Percentiles rank a stretch among this genome's conserved stretches.
These are phyloP conservation scores for Malassezia slooffiae DNA, from an alignment of 1,284 basidiomycete genomes.

Conservation along the genomic window DNA sequence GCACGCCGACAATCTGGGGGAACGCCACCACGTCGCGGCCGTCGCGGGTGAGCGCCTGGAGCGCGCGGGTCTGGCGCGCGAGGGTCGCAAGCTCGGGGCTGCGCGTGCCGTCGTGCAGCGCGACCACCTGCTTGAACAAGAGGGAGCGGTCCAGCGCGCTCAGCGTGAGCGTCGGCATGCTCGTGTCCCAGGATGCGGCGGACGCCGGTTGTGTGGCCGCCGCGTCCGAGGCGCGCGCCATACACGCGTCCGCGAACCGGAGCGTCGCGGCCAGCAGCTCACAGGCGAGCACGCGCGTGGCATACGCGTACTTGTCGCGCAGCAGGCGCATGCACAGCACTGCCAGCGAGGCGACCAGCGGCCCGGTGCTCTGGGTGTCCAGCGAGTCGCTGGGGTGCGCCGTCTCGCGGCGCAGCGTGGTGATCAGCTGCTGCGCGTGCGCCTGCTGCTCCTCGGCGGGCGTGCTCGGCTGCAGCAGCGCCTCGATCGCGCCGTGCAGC, in stretches of 20 bases:
- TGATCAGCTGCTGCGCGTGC: not conserved
- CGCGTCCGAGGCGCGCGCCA: not conserved
- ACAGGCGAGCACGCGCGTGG: slow-evolving; percentile 4
- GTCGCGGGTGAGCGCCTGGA: slow-evolving; percentile 36
- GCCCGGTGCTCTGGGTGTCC: slow-evolving; percentile 1
- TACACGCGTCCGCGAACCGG: slow-evolving; percentile 5
- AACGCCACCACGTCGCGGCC: slow-evolving; percentile 38
- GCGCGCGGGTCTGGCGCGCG: slow-evolving; percentile 26
- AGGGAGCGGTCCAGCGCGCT: slow-evolving; percentile 28
- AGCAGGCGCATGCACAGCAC: slow-evolving; percentile 11
- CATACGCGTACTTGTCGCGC: slow-evolving; percentile 2
- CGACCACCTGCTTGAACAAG: slow-evolving; percentile 31
- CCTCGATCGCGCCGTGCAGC: slow-evolving; percentile 5
- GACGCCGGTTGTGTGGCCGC: not conserved
- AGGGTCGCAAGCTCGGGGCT: slow-evolving; percentile 18
- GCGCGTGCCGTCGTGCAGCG: slow-evolving; percentile 16
- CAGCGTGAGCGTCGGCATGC: slow-evolving; percentile 3
- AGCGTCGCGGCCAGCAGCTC: slow-evolving; percentile 11
- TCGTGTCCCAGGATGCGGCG: not conserved
- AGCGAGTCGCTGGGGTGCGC: not conserved
- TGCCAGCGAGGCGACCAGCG: slow-evolving; percentile 11
- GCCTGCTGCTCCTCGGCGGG: not conserved
- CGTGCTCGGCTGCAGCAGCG: slow-evolving; percentile 2
- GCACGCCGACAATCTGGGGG: slow-evolving; percentile 23
- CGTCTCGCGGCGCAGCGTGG: slow-evolving; percentile 1